A percentile compares a stretch with the other conserved stretches of the same genome.
Conservation (phyloP, 2,329 filamentous ascomycete species). For the Nakataea oryzae region DNA sequence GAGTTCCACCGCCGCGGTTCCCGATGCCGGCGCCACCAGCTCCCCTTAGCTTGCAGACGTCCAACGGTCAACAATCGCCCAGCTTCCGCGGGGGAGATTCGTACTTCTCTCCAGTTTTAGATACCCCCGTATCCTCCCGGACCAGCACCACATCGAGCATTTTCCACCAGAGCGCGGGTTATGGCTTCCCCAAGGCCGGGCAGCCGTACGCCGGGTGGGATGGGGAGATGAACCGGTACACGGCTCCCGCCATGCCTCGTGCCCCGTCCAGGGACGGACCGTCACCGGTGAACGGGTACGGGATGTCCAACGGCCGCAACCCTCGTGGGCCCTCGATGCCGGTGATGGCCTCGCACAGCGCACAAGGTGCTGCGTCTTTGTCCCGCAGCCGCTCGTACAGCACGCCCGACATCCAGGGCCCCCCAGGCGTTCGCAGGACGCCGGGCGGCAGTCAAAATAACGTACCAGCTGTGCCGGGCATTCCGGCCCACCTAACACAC, state of each 20-base stretch:
- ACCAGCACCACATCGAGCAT: conserved; percentile 67
- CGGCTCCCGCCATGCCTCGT: conserved; percentile 75
- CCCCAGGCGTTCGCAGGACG: conserved; percentile 46
- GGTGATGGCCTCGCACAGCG: conserved; percentile 42
- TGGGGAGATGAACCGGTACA: conserved; percentile 67
- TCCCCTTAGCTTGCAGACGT: conserved; percentile 59
- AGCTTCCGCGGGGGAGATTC: conserved; percentile 59
- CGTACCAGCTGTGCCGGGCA: conserved; percentile 64
- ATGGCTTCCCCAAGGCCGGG: conserved; percentile 64
- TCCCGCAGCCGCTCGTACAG: conserved; percentile 82
- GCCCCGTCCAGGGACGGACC: conserved; percentile 70
- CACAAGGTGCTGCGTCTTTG: conserved; percentile 49
- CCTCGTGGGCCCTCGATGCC: conserved; percentile 72
- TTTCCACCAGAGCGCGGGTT: conserved; percentile 42
- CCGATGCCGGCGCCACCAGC: conserved; percentile 49
- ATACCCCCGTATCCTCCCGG: conserved; percentile 67
- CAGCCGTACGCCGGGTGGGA: conserved; percentile 57
- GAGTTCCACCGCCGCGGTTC: conserved; percentile 56
- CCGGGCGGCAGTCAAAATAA: conserved; percentile 41
- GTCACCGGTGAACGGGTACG: conserved; percentile 51
- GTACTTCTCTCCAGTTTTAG: conserved; percentile 83
- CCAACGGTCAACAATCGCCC: conserved; percentile 42
- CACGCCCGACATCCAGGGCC: conserved; percentile 83
- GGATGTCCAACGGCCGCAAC: conserved; percentile 49
- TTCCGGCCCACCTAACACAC: conserved; percentile 57